Evolutionary conservation across 805 yeast genomes (phyloP), one percentile per base, ranked within the genome.

Genomic region (Yarrowia sp.): DNA sequence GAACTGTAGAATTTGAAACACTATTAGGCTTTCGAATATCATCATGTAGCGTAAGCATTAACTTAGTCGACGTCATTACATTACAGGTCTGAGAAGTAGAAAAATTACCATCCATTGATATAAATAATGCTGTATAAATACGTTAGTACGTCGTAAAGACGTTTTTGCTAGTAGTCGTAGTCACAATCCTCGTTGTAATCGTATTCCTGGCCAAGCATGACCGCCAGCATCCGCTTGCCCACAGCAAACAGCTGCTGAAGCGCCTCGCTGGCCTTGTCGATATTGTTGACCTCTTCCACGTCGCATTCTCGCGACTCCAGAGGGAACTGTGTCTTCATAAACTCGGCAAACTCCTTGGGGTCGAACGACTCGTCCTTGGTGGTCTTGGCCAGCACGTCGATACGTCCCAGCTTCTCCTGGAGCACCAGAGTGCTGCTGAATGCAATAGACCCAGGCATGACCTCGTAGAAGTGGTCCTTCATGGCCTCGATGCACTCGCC

Each of bases 381-480:
- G 7, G 61, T 39, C 18, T 55, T 41, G 8, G 61, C 61, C 47
- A 55, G 22, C 32, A 55, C 47, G 47, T 55, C 47, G 22, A 55
- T 55, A 2, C 47, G 41, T 1, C 36, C 61, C 31, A 55, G 47
- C 31, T 55, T 55, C 8, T 55, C 61, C 47, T 55, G 61, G 9
- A 55, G 47, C 28, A 55, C 47, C 45, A 55, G 28, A 10, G 47
- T 31, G 31, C 31, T n/a, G 17, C 15, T 15, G 28, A 39, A 55
- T 5, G 61, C 45, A 31, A 55, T 55, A 4, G 61, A 55, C 8
- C 61, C 61, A 5, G 61, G 61, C 45, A 41, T 39, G 17, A 55
- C 61, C 47, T 55, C 61, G 61, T 55, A 55, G 11, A 55, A 55
- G 17, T 39, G 47, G 31, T 55, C 61, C 38, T 55, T 55, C 61